phyloP scores from a whole-genome alignment of 2,329 filamentous ascomycete species.

The Aureobasidium mangrovei region DNA sequence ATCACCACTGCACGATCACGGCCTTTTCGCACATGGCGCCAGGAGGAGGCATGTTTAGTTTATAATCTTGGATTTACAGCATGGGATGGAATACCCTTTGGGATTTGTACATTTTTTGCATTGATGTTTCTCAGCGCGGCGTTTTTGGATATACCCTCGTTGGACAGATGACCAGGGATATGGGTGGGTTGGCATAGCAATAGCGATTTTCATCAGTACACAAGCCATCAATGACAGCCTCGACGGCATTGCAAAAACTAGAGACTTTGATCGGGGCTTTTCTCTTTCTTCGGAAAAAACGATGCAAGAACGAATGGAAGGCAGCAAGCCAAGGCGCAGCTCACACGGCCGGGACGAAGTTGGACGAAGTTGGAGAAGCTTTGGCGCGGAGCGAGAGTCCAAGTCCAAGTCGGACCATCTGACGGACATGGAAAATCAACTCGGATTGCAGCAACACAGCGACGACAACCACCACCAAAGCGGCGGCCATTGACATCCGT shows the following conservation, averaged over 20 bases:
- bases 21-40: not conserved
- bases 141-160: conserved; percentile 13
- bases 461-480: not conserved
- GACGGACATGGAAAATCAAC: conserved; percentile 8
- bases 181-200: not conserved
- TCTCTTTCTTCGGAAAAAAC: too few species aligned
- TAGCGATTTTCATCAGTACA: not conserved
- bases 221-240: not conserved
- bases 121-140: conserved; percentile 12
- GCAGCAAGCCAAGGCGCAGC: too few species aligned
- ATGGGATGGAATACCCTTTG: not conserved
- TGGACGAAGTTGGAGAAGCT: not conserved
- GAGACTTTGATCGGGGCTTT: not conserved
- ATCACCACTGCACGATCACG: not conserved
- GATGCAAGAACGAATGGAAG: too few species aligned
- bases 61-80: not conserved
- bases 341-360: too few species aligned
- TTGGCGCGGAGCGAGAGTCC: not conserved
- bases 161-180: not conserved
- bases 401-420: not conserved
- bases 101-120: conserved; percentile 1
- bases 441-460: not conserved
- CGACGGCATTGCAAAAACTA: not conserved
- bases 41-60: not conserved
- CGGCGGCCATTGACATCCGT: not conserved